phyloP scores from a whole-genome alignment of 1,139 yeast species.

The Lodderomyces orthopsilosis region DNA sequence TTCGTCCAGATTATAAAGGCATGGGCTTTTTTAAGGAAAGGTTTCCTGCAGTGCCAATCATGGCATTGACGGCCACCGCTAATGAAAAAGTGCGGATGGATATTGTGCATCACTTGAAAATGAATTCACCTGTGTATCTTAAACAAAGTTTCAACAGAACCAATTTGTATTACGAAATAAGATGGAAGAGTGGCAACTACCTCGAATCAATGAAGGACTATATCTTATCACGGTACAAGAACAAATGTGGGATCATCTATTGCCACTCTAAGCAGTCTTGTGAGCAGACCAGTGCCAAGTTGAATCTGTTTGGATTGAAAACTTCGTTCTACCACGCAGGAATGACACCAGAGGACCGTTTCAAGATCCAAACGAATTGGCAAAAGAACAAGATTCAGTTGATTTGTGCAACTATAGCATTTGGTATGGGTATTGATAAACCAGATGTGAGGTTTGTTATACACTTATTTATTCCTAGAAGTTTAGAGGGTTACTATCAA shows the following conservation, averaged over 20 bases:
- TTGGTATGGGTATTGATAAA: slow-evolving; percentile 98
- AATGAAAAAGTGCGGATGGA: slow-evolving; percentile 88
- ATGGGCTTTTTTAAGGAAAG: slow-evolving; percentile 68
- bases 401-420: slow-evolving; percentile 95
- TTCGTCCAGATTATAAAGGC: slow-evolving; percentile 91
- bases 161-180: slow-evolving; percentile 77
- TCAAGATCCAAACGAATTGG: slow-evolving; percentile 74
- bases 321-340: slow-evolving; percentile 93
- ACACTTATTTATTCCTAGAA: slow-evolving; percentile 86
- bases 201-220: slow-evolving; percentile 60
- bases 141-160: slow-evolving; percentile 87
- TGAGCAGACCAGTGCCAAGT: slow-evolving; percentile 70
- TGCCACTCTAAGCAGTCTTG: slow-evolving; percentile 90
- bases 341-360: slow-evolving; percentile 74
- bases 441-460: slow-evolving; percentile 91
- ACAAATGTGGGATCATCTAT: slow-evolving; percentile 84
- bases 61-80: slow-evolving; percentile 98
- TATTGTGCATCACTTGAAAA: slow-evolving; percentile 68
- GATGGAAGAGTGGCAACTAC: slow-evolving; percentile 57
- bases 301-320: slow-evolving; percentile 58
- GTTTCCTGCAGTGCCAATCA: slow-evolving; percentile 80
- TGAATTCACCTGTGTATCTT: slow-evolving; percentile 53
- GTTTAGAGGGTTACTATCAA: slow-evolving; percentile 93
- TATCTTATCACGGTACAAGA: slow-evolving; percentile 49
- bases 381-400: slow-evolving; percentile 68